phyloP scores from a whole-genome alignment of 179 eudicot genomes.

The Dionaea muscipula region DNA sequence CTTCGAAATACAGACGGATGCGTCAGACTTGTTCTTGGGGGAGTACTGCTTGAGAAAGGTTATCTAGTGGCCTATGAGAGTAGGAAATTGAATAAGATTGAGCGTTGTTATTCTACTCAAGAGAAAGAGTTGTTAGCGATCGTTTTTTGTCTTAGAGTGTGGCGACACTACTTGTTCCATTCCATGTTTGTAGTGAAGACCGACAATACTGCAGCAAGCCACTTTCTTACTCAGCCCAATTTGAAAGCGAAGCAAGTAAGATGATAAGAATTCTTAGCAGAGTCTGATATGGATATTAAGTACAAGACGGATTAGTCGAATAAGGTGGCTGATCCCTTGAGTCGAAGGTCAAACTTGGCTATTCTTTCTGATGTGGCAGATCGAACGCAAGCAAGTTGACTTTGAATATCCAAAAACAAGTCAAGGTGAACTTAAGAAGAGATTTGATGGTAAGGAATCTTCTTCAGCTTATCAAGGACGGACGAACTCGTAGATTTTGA shows the following conservation, averaged over 20 bases:
- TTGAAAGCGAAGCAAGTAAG: neutral
- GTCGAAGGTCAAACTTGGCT: neutral
- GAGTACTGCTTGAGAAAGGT: neutral
- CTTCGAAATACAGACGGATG: conserved; percentile 6
- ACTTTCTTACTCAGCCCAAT: conserved; percentile 3
- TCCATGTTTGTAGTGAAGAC: neutral
- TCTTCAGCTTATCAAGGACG: no score
- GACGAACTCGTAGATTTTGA: no score
- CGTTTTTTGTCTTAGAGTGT: neutral
- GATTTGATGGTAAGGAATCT: no score
- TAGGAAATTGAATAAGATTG: neutral
- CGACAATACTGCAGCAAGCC: conserved; percentile 1
- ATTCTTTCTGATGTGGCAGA: no score
- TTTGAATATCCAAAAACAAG: no score
- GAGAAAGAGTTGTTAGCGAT: conserved; percentile 7
- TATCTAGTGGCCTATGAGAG: conserved; percentile 8
- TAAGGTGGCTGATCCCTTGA: neutral
- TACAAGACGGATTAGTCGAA: neutral
- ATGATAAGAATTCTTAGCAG: conserved; percentile 8
- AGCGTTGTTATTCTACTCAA: neutral
- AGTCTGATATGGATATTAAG: conserved; percentile 7
- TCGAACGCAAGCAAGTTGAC: no score
- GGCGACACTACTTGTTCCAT: neutral
- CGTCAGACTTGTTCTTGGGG: neutral
- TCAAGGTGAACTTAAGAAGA: no score